A percentile compares a stretch with the other conserved stretches of the same genome.
phyloP scores from a whole-genome alignment of 73 alveolate genomes.

The Tetrahymena elliotti region DNA sequence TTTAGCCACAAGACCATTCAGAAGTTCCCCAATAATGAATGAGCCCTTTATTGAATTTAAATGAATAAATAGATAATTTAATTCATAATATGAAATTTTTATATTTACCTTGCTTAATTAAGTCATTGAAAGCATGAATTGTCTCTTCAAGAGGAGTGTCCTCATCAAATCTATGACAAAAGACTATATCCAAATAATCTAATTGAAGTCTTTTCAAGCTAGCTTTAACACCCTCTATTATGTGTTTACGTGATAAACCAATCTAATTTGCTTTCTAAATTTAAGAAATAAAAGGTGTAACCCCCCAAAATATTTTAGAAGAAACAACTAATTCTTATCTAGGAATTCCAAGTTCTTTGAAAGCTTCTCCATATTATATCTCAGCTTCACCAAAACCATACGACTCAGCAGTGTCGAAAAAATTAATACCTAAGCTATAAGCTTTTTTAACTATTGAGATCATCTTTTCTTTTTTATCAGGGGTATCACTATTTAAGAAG shows the following conservation, averaged over 20 bases:
- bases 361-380: conserved; percentile 39
- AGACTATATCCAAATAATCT: conserved; percentile 82
- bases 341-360: conserved; percentile 34
- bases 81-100: neutral
- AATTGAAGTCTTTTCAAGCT: conserved; percentile 70
- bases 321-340: conserved; percentile 70
- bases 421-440: conserved; percentile 77
- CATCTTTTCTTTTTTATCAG: conserved; percentile 8
- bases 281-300: conserved; percentile 40
- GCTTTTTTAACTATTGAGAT: conserved; percentile 45
- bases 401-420: conserved; percentile 89
- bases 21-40: conserved; percentile 98
- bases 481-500: conserved; percentile 53
- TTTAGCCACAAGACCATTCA: conserved; percentile 80
- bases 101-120: conserved; percentile 47
- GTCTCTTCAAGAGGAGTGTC: conserved; percentile 87
- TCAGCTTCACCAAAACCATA: conserved; percentile 85
- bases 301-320: conserved; percentile 73
- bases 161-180: conserved; percentile 80
- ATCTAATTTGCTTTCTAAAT: conserved; percentile 41
- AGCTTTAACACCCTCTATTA: conserved; percentile 72
- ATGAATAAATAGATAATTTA: neutral
- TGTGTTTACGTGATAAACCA: conserved; percentile 73
- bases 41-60: conserved; percentile 31
- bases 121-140: conserved; percentile 74